Evolutionary conservation across 768 basidiomycete species (phyloP).

Genomic region (Pulveroboletus sp.): DNA sequence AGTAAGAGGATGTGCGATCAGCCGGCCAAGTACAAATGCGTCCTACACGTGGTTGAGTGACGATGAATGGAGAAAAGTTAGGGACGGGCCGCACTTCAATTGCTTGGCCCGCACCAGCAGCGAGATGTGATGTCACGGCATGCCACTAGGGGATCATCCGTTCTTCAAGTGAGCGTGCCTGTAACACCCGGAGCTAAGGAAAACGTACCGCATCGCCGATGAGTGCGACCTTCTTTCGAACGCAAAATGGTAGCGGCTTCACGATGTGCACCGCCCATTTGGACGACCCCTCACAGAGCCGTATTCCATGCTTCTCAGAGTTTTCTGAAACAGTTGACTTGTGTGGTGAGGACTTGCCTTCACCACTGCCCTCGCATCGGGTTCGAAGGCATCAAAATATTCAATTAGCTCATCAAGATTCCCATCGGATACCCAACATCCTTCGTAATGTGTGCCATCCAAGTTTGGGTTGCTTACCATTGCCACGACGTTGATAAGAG

Average conservation of each 20-base stretch:
- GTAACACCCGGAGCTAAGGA: neutral
- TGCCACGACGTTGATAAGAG: conserved; percentile 34
- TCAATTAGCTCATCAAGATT: conserved; percentile 30
- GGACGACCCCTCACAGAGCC: conserved; percentile 35
- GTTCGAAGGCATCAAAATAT: conserved; percentile 33
- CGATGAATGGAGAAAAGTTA: neutral
- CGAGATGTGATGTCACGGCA: conserved; percentile 23
- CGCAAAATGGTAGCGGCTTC: conserved; percentile 37
- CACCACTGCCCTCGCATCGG: conserved; percentile 28
- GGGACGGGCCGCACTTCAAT: conserved; percentile 14
- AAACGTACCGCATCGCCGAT: conserved; percentile 45
- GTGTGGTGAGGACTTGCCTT: conserved; percentile 15
- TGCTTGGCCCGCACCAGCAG: conserved; percentile 24
- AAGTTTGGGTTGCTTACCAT: conserved; percentile 27
- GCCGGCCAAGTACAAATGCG: conserved; percentile 20
- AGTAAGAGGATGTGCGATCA: conserved; percentile 20
- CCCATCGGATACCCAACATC: conserved; percentile 28
- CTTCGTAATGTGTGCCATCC: conserved; percentile 29
- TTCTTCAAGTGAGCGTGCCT: neutral
- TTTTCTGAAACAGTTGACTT: neutral
- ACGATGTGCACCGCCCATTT: conserved; percentile 45
- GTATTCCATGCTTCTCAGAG: neutral
- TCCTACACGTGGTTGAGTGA: conserved; percentile 4
- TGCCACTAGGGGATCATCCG: conserved; percentile 10
- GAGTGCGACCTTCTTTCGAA: conserved; percentile 38